Evolutionary conservation across 345 rosid genomes (phyloP), one percentile per base, ranked within the genome.

Genomic region (Odontarrhena argentea): DNA sequence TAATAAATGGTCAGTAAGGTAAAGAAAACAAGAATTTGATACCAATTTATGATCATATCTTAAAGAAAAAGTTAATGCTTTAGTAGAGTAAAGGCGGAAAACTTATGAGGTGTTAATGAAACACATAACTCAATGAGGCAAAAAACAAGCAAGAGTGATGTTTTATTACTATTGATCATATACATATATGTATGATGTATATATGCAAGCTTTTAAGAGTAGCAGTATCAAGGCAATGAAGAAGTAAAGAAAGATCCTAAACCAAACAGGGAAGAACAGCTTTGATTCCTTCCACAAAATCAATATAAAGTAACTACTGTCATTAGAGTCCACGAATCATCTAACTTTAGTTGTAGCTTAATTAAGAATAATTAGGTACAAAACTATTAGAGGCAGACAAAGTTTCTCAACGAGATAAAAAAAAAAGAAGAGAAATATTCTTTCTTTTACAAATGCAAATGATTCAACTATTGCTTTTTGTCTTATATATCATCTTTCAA

Each of bases 161-260:
- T n/a, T 40, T 11, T n/a, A 3, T 10, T 10, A 45, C 8, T n/a
- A 49, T 53, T 10, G 62, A 54, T n/a, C n/a, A n/a, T n/a, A n/a
- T n/a, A n/a, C n/a, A n/a, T n/a, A n/a, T n/a, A n/a, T n/a, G n/a
- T n/a, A n/a, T n/a, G n/a, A n/a, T n/a, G n/a, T n/a, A n/a, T n/a
- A n/a, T 87, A 46, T 89, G 97, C 71, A 86, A 74, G 68, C 68
- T 49, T 71, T 85, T 72, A 82, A 63, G 62, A 80, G 88, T 49
- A 78, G 77, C 15, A 54, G 50, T 50, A 75, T 9, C 65, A 65
- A 72, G 87, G 74, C 24, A 58, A 26, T 68, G 69, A 70, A 8
- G 68, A 66, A 50, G 56, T 51, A n/a, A 41, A 60, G 37, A 6
- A 59, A n/a, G n/a, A n/a, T 26, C 36, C 53, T 56, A 48, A 64